Conservation (phyloP, 352 stramenopile species). For the Phytophthora pistaciae region DNA sequence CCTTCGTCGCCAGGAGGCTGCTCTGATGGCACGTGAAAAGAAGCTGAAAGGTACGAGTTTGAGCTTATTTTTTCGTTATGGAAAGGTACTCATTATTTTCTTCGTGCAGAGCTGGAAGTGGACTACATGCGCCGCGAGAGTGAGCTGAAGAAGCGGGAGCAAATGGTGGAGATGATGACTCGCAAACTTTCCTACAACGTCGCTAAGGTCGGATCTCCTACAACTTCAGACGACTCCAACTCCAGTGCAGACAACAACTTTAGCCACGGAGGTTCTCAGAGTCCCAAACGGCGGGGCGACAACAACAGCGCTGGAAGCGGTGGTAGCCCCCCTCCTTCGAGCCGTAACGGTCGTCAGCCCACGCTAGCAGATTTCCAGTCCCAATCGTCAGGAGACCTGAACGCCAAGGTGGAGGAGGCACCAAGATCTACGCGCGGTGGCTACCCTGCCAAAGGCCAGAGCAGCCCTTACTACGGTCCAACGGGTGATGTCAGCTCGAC, state of each 20-base stretch:
- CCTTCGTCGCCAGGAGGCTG: constrained; percentile 83
- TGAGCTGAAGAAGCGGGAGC: constrained; percentile 87
- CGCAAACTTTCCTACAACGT: constrained; percentile 75
- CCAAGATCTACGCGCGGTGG: constrained; percentile 44
- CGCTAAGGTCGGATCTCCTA: constrained; percentile 71
- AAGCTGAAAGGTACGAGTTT: constrained; percentile 77
- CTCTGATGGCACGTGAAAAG: constrained; percentile 85
- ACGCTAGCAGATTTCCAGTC: constrained; percentile 51
- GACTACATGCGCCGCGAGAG: constrained; percentile 81
- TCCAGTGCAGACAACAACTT: constrained; percentile 83
- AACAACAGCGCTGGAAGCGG: constrained; percentile 57
- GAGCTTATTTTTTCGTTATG: background rate
- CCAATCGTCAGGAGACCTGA: constrained; percentile 49
- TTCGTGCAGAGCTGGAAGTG: constrained; percentile 71
- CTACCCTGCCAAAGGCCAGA: constrained; percentile 52
- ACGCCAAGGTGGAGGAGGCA: constrained; percentile 46
- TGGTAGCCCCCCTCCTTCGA: constrained; percentile 24
- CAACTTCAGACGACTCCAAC: constrained; percentile 81
- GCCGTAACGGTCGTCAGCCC: constrained; percentile 30
- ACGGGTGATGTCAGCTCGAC: constrained; percentile 40
- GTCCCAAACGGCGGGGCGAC: constrained; percentile 39
- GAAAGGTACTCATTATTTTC: background rate
- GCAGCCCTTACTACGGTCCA: constrained; percentile 49
- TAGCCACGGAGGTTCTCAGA: constrained; percentile 45
- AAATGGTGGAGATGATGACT: constrained; percentile 87